Conservation (phyloP, 345 rosid genomes). For the Aquilaria malaccensis region DNA sequence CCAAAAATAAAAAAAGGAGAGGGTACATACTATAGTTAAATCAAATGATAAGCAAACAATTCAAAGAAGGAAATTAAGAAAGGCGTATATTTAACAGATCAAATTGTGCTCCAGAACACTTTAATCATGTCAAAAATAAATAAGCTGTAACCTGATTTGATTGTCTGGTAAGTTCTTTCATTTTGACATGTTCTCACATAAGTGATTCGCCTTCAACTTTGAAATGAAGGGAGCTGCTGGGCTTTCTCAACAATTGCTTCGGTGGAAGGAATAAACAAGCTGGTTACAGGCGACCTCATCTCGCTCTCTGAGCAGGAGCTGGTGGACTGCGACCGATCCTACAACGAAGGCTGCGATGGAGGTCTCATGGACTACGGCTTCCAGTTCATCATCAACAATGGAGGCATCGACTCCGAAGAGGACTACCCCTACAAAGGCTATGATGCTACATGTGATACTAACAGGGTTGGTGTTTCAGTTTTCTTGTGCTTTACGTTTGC, state of each 20-base stretch:
- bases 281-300: constrained; percentile 70
- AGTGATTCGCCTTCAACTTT: not conserved
- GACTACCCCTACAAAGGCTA: constrained; percentile 74
- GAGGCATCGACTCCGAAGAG: constrained; percentile 73
- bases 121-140: no score
- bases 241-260: constrained; percentile 88
- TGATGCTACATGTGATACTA: constrained; percentile 57
- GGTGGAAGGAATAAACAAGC: constrained; percentile 89
- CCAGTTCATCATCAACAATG: constrained; percentile 80
- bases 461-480: constrained; percentile 42
- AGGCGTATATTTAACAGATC: no score
- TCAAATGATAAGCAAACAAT: no score
- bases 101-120: no score
- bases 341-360: constrained; percentile 85
- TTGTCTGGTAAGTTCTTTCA: no score
- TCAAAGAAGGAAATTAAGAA: no score
- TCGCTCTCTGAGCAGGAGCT: constrained; percentile 86
- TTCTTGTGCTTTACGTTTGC: not conserved
- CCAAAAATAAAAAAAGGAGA: no score
- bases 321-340: constrained; percentile 74
- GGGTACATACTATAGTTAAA: no score
- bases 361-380: constrained; percentile 94
- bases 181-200: not conserved
- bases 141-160: no score
- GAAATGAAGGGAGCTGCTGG: constrained; percentile 89